A percentile compares a stretch with the other conserved stretches of the same genome.
Evolutionary conservation across 2,329 filamentous ascomycete species (phyloP).

Genomic region (Coniella vitis): DNA sequence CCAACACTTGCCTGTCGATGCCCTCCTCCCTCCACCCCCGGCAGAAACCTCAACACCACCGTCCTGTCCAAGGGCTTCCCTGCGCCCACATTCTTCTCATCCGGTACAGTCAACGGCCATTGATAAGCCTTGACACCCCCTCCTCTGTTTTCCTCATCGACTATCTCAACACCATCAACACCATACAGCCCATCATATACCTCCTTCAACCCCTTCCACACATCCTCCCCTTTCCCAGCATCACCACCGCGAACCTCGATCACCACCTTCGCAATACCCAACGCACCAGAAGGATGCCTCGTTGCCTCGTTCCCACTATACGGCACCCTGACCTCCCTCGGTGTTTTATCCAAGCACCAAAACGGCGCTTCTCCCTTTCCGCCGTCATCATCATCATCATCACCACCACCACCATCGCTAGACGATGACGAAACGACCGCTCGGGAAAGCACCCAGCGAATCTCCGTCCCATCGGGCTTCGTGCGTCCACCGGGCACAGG

Average conservation of each 20-base stretch:
- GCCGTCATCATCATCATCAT: background rate
- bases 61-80: too few relatives aligned
- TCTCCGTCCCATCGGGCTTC: conserved; percentile 45
- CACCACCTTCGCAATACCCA: conserved; percentile 42
- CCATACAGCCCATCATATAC: conserved; percentile 25
- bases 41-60: too few relatives aligned
- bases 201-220: conserved; percentile 18
- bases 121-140: too few relatives aligned
- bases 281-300: conserved; percentile 43
- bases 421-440: conserved; percentile 21
- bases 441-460: conserved; percentile 41
- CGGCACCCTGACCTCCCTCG: conserved; percentile 48
- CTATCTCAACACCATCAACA: background rate
- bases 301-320: conserved; percentile 27
- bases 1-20: too few relatives aligned
- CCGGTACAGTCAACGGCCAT: too few relatives aligned
- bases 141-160: background rate
- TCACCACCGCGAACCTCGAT: conserved; percentile 24
- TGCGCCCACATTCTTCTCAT: too few relatives aligned
- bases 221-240: conserved; percentile 16
- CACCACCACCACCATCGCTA: background rate
- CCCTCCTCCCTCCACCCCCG: too few relatives aligned
- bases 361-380: conserved; percentile 48
- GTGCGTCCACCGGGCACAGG: conserved; percentile 47
- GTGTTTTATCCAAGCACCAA: conserved; percentile 58